A percentile compares a stretch with the other conserved stretches of the same genome.
phyloP scores from a whole-genome alignment of 2,329 filamentous ascomycete species.

The Talaromyces sp. region DNA sequence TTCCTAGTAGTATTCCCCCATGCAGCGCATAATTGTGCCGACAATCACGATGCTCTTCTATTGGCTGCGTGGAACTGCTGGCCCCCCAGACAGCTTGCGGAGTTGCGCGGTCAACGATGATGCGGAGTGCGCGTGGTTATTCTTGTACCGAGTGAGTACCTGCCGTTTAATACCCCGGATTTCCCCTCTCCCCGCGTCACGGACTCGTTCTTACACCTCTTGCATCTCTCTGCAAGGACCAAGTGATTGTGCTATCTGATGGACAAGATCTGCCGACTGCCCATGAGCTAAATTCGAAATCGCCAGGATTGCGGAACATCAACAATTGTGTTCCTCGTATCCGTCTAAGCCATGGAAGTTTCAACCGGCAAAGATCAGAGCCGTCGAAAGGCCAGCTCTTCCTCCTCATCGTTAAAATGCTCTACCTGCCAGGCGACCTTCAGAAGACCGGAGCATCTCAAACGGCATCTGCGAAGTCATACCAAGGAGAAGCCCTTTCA shows the following conservation, averaged over 20 bases:
- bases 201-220: background rate
- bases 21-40: background rate
- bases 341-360: background rate
- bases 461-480: conserved; percentile 36
- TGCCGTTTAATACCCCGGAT: background rate
- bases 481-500: conserved; percentile 36
- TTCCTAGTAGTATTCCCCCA: background rate
- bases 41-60: background rate
- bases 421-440: conserved; percentile 32
- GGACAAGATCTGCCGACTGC: background rate
- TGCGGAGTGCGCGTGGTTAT: background rate
- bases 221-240: background rate
- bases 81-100: background rate
- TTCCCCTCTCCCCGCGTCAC: background rate
- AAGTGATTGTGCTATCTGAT: background rate
- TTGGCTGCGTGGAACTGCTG: background rate
- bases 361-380: background rate
- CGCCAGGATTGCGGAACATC: background rate
- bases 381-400: background rate
- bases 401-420: conserved; percentile 4
- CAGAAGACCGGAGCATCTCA: conserved; percentile 35
- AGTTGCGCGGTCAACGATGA: background rate
- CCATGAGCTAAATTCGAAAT: background rate
- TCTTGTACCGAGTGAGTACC: background rate
- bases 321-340: background rate